A percentile compares a stretch with the other conserved stretches of the same genome.
phyloP scores from a whole-genome alignment of 192 early-diverging fungal species.

The Gaertneriomyces sp. region DNA sequence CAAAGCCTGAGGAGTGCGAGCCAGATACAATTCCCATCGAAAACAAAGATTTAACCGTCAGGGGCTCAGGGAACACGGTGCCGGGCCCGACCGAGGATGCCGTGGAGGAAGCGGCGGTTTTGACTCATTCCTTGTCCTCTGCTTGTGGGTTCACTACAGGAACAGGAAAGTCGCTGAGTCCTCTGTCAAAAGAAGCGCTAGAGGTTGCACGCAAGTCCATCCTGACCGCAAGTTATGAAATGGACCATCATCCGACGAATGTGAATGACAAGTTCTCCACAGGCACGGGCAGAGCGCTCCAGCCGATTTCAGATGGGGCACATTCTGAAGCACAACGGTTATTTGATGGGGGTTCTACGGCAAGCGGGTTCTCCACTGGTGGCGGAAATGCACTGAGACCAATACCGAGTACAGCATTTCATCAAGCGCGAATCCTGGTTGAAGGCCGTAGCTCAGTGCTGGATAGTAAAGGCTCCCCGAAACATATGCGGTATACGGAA shows the following conservation, averaged over 20 bases:
- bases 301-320: constrained; percentile 1
- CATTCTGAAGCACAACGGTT: not conserved
- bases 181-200: not conserved
- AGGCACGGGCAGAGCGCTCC: constrained; percentile 10
- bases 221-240: not conserved
- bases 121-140: not conserved
- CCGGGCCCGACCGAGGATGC: not conserved
- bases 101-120: not conserved
- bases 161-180: not conserved
- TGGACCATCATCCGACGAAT: not conserved
- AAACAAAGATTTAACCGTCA: too few species aligned
- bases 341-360: constrained; percentile 1
- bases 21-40: too few species aligned
- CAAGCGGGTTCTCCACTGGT: not conserved
- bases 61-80: too few species aligned
- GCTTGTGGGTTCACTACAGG: not conserved
- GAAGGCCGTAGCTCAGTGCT: too few species aligned
- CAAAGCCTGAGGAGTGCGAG: too few species aligned
- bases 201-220: not conserved
- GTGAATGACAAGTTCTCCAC: constrained; percentile 12
- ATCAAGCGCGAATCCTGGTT: not conserved
- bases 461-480: too few species aligned
- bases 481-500: too few species aligned
- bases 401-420: not conserved
- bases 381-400: constrained; percentile 4